Conservation (phyloP, 2,329 filamentous ascomycete species). For the Plenodomus lindquistii region DNA sequence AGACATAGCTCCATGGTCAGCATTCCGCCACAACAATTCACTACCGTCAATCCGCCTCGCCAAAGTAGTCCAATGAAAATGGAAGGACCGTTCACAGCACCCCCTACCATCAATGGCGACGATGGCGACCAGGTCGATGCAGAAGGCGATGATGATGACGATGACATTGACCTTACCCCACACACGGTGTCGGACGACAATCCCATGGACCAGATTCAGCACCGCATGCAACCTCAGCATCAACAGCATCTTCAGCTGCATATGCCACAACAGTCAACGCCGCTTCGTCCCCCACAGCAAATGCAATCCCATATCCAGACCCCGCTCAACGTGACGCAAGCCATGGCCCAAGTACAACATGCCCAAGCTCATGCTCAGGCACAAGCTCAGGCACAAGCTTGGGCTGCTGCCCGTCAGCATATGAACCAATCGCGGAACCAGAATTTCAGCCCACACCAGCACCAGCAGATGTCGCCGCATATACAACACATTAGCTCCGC, state of each 20-base stretch:
- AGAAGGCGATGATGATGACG: conserved; percentile 44
- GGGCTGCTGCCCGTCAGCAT: conserved; percentile 41
- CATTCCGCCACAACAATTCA: conserved; percentile 28
- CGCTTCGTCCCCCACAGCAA: conserved; percentile 33
- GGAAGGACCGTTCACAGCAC: conserved; percentile 35
- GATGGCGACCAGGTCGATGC: conserved; percentile 39
- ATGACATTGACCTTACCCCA: conserved; percentile 35
- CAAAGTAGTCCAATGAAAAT: conserved; percentile 25
- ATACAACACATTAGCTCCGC: conserved; percentile 36
- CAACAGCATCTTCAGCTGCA: conserved; percentile 19
- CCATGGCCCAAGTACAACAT: conserved; percentile 17
- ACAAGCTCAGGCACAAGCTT: conserved; percentile 31
- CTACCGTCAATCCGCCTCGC: conserved; percentile 15
- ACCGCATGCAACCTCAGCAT: conserved; percentile 8
- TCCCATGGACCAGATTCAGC: conserved; percentile 21
- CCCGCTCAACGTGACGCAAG: conserved; percentile 33
- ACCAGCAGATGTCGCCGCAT: conserved; percentile 32
- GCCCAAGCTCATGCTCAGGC: conserved; percentile 26
- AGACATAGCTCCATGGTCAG: conserved; percentile 38
- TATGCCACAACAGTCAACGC: conserved; percentile 35
- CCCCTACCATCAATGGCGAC: conserved; percentile 35
- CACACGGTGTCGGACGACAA: conserved; percentile 31
- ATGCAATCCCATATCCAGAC: conserved; percentile 31
- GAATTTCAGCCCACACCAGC: conserved; percentile 34
- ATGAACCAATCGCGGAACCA: conserved; percentile 43